A percentile compares a stretch with the other conserved stretches of the same genome.
Conservation (phyloP, 1,284 basidiomycete species). For the Bjerkandera adusta region DNA sequence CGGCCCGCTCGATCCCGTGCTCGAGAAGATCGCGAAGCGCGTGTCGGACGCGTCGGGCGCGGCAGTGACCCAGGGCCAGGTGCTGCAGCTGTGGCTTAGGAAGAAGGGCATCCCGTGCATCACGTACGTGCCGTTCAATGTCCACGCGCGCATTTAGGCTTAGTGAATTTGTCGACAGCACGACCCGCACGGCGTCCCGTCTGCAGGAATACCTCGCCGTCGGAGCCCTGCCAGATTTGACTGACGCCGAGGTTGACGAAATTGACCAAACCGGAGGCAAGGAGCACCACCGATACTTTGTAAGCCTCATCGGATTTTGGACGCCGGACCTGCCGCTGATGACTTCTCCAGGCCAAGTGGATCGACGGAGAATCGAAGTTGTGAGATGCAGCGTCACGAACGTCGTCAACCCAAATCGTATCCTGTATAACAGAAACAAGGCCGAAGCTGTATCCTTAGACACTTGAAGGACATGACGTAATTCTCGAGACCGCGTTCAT, state of each 20-base stretch:
- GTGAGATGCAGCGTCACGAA: no score
- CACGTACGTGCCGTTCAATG: conserved; percentile 48
- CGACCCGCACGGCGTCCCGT: conserved; percentile 66
- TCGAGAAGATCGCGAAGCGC: conserved; percentile 29
- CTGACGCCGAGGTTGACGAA: conserved; percentile 54
- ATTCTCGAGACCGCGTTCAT: no score
- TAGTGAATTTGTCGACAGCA: conserved; percentile 36
- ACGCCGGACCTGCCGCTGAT: neutral
- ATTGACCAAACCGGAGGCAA: conserved; percentile 62
- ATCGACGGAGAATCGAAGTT: no score
- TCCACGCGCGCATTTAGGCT: neutral
- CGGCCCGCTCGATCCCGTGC: conserved; percentile 49
- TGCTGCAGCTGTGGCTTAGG: conserved; percentile 36
- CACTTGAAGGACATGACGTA: no score
- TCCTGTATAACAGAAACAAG: no score
- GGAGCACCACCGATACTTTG: conserved; percentile 54
- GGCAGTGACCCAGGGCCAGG: conserved; percentile 31
- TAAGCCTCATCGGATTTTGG: conserved; percentile 33
- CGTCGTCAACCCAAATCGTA: no score
- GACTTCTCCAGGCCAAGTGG: conserved; percentile 2
- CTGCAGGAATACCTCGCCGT: conserved; percentile 66
- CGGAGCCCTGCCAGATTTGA: conserved; percentile 54
- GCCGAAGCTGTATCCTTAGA: no score
- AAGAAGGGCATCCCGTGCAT: conserved; percentile 39
- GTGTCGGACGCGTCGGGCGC: conserved; percentile 27